Evolutionary conservation across 139 green algal genomes (phyloP).

Genomic region (Trebouxia sp.): DNA sequence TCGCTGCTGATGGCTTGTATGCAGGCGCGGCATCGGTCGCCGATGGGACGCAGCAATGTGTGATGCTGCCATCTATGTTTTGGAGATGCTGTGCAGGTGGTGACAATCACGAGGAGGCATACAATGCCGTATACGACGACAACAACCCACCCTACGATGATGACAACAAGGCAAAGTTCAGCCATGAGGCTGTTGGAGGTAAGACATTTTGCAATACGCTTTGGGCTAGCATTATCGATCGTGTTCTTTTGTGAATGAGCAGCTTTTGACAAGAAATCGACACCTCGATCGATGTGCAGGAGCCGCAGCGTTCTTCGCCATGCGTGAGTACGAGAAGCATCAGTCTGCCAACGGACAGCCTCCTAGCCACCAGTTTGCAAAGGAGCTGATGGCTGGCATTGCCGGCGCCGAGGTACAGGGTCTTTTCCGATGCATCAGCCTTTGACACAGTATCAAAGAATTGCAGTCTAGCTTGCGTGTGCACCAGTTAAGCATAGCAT

Average conservation of each 20-base stretch:
- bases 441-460: background rate
- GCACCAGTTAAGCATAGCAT: too few relatives aligned
- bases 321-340: slow-evolving; percentile 30
- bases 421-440: too few relatives aligned
- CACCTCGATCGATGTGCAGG: background rate
- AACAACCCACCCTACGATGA: slow-evolving; percentile 8
- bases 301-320: slow-evolving; percentile 21
- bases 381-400: slow-evolving; percentile 25
- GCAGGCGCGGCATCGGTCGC: background rate
- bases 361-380: slow-evolving; percentile 17
- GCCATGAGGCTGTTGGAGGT: slow-evolving; percentile 20
- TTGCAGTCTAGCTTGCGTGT: too few relatives aligned
- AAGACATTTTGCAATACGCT: background rate
- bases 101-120: slow-evolving; percentile 15
- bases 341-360: slow-evolving; percentile 3
- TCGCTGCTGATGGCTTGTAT: background rate
- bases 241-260: background rate
- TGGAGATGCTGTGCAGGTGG: background rate
- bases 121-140: background rate
- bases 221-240: background rate
- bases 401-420: slow-evolving; percentile 24
- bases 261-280: background rate
- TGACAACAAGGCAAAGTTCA: slow-evolving; percentile 24
- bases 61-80: background rate
- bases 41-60: background rate